phyloP scores from a whole-genome alignment of 257 asterid genomes.

The Solanum gracilifrons region DNA sequence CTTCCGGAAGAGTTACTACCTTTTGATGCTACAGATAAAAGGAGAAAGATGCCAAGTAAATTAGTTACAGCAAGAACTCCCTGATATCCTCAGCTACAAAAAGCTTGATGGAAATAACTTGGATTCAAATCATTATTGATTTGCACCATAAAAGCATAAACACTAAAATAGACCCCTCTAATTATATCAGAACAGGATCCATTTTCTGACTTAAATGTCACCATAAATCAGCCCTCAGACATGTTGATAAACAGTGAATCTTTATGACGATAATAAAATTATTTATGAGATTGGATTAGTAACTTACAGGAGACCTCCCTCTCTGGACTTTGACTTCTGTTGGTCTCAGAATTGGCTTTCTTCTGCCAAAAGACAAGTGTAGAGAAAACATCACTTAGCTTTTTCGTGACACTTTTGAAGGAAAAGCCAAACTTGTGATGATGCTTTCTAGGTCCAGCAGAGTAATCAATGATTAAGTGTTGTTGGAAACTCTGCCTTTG shows the following conservation, averaged over 20 bases:
- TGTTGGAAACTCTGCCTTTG: not conserved
- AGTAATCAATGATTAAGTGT: not conserved
- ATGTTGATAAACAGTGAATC: conserved; percentile 12
- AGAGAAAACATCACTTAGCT: not conserved
- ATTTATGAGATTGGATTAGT: not conserved
- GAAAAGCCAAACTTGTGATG: conserved; percentile 8
- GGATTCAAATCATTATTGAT: not conserved
- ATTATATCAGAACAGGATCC: not conserved
- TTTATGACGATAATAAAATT: not conserved
- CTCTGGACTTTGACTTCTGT: conserved; percentile 1
- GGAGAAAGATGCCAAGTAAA: conserved; percentile 10
- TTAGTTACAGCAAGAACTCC: conserved; percentile 41
- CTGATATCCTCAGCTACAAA: conserved; percentile 34
- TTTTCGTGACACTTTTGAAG: conserved; percentile 18
- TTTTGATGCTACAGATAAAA: not conserved
- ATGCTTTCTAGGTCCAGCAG: not conserved
- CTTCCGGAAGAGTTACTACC: not conserved
- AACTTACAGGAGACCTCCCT: conserved; percentile 30
- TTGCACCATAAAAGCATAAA: conserved; percentile 24
- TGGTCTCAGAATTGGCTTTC: conserved; percentile 13
- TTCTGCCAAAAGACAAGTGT: conserved; percentile 13
- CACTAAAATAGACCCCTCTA: conserved; percentile 15
- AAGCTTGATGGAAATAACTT: conserved; percentile 36
- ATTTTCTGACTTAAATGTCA: conserved; percentile 7
- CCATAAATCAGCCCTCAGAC: conserved; percentile 14